A percentile compares a stretch with the other conserved stretches of the same genome.
Evolutionary conservation across 257 asterid genomes (phyloP).

Genomic region (Primulina tabacum): DNA sequence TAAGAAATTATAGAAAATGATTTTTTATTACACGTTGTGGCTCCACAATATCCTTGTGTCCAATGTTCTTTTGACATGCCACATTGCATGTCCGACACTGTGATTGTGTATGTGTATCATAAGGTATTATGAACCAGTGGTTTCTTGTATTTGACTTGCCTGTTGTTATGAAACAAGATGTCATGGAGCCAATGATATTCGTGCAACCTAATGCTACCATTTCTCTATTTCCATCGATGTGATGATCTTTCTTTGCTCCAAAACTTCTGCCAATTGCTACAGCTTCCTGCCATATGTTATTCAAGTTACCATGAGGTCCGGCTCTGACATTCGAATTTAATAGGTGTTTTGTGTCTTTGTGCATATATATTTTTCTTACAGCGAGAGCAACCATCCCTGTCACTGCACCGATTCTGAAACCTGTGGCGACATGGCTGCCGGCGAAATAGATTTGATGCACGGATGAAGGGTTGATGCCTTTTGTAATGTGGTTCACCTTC

Average conservation of each 20-base stretch:
- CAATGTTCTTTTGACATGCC: no score
- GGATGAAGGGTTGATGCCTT: conserved; percentile 65
- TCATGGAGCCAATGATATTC: conserved; percentile 68
- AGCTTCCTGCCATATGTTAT: conserved; percentile 54
- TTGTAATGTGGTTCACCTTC: conserved; percentile 52
- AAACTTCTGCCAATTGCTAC: conserved; percentile 72
- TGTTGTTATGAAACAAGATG: conserved; percentile 70
- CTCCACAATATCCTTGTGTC: no score
- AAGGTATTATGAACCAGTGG: no score
- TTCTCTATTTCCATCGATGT: conserved; percentile 70
- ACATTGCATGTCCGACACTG: no score
- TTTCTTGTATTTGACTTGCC: conserved; percentile 29
- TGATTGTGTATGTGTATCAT: no score
- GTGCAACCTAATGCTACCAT: conserved; percentile 77
- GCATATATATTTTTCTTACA: conserved; percentile 30
- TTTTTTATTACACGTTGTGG: no score
- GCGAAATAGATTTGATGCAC: conserved; percentile 45
- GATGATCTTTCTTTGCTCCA: conserved; percentile 70
- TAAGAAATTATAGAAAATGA: no score
- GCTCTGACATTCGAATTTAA: neutral
- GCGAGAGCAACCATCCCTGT: conserved; percentile 64
- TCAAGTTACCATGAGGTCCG: neutral
- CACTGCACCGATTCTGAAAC: conserved; percentile 58
- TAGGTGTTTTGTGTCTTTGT: no score
- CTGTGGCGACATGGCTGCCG: conserved; percentile 50